A percentile compares a stretch with the other conserved stretches of the same genome.
Evolutionary conservation across 2,329 filamentous ascomycete species (phyloP).

Genomic region (Rugonectria rugulosa): DNA sequence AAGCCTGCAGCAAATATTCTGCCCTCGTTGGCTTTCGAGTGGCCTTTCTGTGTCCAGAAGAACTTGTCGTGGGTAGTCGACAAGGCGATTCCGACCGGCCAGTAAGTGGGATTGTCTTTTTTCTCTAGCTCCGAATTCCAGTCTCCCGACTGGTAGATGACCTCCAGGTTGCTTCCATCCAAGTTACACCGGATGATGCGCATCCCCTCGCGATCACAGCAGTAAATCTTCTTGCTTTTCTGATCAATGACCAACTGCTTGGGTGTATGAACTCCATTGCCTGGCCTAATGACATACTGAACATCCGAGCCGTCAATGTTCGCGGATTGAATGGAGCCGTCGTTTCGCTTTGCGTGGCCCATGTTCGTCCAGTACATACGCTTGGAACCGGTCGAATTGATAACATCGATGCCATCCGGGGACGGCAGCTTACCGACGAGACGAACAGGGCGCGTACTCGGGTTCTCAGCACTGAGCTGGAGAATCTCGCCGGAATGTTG

Average conservation of each 20-base stretch:
- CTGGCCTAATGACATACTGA: constrained; percentile 50
- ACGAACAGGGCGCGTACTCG: too few species aligned
- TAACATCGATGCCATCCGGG: constrained; percentile 56
- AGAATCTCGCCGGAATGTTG: too few species aligned
- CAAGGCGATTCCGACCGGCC: constrained; percentile 65
- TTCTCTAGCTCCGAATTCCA: constrained; percentile 14
- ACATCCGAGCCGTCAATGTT: constrained; percentile 58
- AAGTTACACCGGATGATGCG: constrained; percentile 48
- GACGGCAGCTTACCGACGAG: too few species aligned
- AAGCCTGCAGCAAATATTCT: constrained; percentile 61
- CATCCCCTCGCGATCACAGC: constrained; percentile 54
- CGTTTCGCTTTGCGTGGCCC: constrained; percentile 48
- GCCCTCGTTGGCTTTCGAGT: constrained; percentile 57
- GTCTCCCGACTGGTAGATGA: constrained; percentile 49
- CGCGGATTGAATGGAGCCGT: constrained; percentile 54
- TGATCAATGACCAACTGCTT: constrained; percentile 51
- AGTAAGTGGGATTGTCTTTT: constrained; percentile 46
- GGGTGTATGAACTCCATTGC: constrained; percentile 58
- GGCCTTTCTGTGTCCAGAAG: constrained; percentile 69
- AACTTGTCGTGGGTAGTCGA: constrained; percentile 52
- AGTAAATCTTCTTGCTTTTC: constrained; percentile 46
- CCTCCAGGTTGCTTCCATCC: constrained; percentile 49
- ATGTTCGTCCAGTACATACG: constrained; percentile 55
- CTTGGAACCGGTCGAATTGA: constrained; percentile 34
- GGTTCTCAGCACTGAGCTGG: too few species aligned